Percentiles rank a stretch among this genome's conserved stretches.
phyloP scores from a whole-genome alignment of 2,329 filamentous ascomycete genomes.

The Colletotrichum ledebouriae region DNA sequence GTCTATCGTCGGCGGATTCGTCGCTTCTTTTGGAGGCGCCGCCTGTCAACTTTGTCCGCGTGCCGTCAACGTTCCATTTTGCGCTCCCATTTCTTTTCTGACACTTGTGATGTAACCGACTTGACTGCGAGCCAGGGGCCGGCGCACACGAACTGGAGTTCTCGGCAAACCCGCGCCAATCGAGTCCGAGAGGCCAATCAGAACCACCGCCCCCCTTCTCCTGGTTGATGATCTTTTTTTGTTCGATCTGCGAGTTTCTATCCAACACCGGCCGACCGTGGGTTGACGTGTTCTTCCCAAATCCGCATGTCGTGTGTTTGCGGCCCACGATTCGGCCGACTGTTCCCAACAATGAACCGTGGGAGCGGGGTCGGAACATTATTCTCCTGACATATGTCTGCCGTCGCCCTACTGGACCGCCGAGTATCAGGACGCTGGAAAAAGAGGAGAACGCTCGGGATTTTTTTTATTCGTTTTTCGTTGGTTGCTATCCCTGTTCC shows the following conservation, averaged over 20 bases:
- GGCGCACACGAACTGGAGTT: background rate
- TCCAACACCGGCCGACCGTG: slow-evolving; percentile 7
- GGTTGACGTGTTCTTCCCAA: slow-evolving; percentile 7
- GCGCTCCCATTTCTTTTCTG: slow-evolving; percentile 14
- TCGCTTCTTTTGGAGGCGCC: slow-evolving; percentile 9
- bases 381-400: slow-evolving; percentile 33
- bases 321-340: slow-evolving; percentile 27
- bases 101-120: slow-evolving; percentile 19
- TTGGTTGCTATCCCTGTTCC: slow-evolving; percentile 10
- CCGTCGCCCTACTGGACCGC: slow-evolving; percentile 17
- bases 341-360: background rate
- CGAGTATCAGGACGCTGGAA: slow-evolving; percentile 16
- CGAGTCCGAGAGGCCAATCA: slow-evolving; percentile 12
- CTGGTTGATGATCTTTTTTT: slow-evolving; percentile 11
- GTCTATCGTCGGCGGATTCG: no score
- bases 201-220: background rate
- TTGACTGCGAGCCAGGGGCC: background rate
- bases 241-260: slow-evolving; percentile 8
- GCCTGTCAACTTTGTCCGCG: slow-evolving; percentile 16
- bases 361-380: slow-evolving; percentile 29
- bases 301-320: background rate
- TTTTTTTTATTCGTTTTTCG: slow-evolving; percentile 10
- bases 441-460: slow-evolving; percentile 15
- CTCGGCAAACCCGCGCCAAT: slow-evolving; percentile 22
- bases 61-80: slow-evolving; percentile 7